Evolutionary conservation across 345 rosid genomes (phyloP), one percentile per base, ranked within the genome.

Genomic region (Abelmoschus esculentus): DNA sequence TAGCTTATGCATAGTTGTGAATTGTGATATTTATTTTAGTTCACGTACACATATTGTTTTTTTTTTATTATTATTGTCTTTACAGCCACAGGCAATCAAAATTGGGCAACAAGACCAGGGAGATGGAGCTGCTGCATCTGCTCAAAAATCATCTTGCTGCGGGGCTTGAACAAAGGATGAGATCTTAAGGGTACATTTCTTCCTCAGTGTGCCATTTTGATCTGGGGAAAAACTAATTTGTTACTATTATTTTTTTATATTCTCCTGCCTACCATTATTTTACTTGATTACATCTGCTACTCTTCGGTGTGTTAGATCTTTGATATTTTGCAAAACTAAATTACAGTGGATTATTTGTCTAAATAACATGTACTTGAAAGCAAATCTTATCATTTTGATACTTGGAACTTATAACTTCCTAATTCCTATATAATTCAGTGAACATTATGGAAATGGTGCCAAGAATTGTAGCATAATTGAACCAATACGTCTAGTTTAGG

Each of bases 21-120:
- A 9, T 40, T 40, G 53, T 49, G 53, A 49, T 49, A 13, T 3
- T 14, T 49, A 49, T 47, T 17, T 1, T 47, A 13, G 12, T 47
- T 47, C 52, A 49, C 14, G 15, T 44, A 28, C 66, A 2, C 10
- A n/a, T 62, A 17, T 11, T 58, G 15, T 34, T 36, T 18, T 42
- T 2, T 22, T 36, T 14, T 42, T 1, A 58, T 19, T 47, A 52
- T 52, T 69, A 5, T 49, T 4, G 54, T 15, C 18, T 22, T 38
- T 71, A 73, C 86, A 83, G 89, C 87, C 89, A 8, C 83, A 76
- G 75, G 78, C 84, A 9, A 80, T 85, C 77, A 83, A 78, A 74
- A 81, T 85, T 70, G 83, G 81, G 72, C 89, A 80, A 67, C 72
- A 77, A 14, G 84, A 81, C 55, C 85, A 81, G 72, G 74, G 80